Conservation (phyloP, 2,329 filamentous ascomycete genomes). For the Sarocladium strictum region DNA sequence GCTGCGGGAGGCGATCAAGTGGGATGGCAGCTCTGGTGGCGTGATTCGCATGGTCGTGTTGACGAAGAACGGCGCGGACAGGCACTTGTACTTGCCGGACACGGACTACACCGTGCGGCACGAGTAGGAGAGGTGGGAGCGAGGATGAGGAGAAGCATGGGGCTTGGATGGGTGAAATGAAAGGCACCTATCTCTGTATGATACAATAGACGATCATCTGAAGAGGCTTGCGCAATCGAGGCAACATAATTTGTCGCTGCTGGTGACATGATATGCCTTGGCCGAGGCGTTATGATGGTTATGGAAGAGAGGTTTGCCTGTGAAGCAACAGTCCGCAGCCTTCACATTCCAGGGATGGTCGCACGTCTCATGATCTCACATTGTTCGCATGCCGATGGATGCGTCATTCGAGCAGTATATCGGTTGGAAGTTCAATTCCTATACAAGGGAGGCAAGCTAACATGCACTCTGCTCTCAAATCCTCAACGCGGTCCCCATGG, state of each 20-base stretch:
- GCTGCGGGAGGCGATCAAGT: conserved; percentile 93
- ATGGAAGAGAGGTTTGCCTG: too few relatives aligned
- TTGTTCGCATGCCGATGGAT: too few relatives aligned
- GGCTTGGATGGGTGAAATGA: conserved; percentile 10
- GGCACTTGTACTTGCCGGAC: conserved; percentile 94
- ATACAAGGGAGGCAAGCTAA: too few relatives aligned
- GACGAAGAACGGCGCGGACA: conserved; percentile 80
- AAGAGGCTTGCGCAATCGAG: background rate
- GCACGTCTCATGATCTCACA: too few relatives aligned
- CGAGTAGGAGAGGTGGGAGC: conserved; percentile 38
- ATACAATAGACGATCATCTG: conserved; percentile 9
- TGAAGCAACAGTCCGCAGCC: too few relatives aligned
- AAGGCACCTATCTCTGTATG: conserved; percentile 10
- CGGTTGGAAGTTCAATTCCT: too few relatives aligned
- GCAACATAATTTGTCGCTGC: background rate
- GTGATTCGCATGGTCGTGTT: conserved; percentile 97
- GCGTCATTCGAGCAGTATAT: too few relatives aligned
- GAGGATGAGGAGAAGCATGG: background rate
- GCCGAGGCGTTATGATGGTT: too few relatives aligned
- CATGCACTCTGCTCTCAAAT: too few relatives aligned
- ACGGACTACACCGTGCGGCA: conserved; percentile 73
- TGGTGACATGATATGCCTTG: too few relatives aligned
- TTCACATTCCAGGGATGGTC: too few relatives aligned
- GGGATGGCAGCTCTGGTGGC: conserved; percentile 97
- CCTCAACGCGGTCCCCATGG: too few relatives aligned